A percentile compares a stretch with the other conserved stretches of the same genome.
phyloP scores from a whole-genome alignment of 202 grass and related monocot species.

The Brachypodium distachyon region DNA sequence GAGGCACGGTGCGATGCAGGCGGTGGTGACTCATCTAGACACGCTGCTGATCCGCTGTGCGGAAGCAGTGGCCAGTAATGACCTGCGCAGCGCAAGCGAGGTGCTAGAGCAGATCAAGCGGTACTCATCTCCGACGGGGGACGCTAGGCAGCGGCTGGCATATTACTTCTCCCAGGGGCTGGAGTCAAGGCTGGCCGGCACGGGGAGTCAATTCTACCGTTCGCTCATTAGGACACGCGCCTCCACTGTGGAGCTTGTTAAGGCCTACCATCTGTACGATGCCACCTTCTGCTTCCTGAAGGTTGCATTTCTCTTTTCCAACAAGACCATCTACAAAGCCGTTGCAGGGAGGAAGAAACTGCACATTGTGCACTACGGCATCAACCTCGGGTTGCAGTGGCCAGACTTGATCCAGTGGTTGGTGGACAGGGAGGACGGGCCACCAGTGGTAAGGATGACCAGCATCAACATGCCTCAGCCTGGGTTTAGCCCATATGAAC shows the following conservation, averaged over 20 bases:
- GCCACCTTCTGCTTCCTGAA: constrained; percentile 34
- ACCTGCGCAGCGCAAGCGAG: constrained; percentile 20
- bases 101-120: too few relatives aligned
- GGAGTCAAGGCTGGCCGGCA: constrained; percentile 32
- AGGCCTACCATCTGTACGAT: constrained; percentile 31
- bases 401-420: too few relatives aligned
- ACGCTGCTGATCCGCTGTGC: constrained; percentile 21
- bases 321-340: too few relatives aligned
- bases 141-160: constrained; percentile 36
- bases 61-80: constrained; percentile 24
- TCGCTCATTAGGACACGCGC: neutral
- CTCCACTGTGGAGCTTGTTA: constrained; percentile 6
- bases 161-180: too few relatives aligned
- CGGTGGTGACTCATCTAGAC: neutral
- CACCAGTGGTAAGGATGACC: constrained; percentile 31
- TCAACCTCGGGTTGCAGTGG: constrained; percentile 42
- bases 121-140: constrained; percentile 25
- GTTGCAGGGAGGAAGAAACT: too few relatives aligned
- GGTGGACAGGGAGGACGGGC: too few relatives aligned
- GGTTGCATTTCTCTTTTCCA: too few relatives aligned
- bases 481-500: constrained; percentile 23
- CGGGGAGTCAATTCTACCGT: constrained; percentile 23
- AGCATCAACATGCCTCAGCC: constrained; percentile 29
- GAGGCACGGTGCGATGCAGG: neutral
- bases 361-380: too few relatives aligned